Evolutionary conservation across 2,329 filamentous ascomycete genomes (phyloP).

Genomic region (Botrytis sinoallii): DNA sequence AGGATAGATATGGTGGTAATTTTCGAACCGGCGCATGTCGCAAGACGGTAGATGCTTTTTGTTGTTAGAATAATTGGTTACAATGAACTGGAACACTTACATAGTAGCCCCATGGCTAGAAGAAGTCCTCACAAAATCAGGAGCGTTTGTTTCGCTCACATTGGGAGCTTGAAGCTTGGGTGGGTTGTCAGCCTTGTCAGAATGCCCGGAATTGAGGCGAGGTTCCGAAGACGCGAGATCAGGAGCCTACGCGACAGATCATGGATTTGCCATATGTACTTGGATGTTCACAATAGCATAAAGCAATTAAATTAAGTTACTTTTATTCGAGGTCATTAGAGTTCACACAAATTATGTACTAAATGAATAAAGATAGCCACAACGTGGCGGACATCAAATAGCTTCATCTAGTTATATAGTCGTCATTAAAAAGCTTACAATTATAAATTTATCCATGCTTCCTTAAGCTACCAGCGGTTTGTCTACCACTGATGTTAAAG

Average conservation of each 20-base stretch:
- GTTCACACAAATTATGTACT: neutral
- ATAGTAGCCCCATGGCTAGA: conserved; percentile 31
- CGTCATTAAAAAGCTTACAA: conserved; percentile 17
- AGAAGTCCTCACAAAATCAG: neutral
- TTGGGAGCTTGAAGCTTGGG: conserved; percentile 1
- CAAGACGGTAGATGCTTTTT: conserved; percentile 57
- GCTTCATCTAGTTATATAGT: conserved; percentile 1
- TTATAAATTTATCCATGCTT: conserved; percentile 2
- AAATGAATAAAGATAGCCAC: neutral
- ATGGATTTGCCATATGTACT: neutral
- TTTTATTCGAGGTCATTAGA: neutral
- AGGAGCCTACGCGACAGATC: conserved; percentile 16
- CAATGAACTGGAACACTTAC: conserved; percentile 20
- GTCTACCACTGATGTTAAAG: neutral
- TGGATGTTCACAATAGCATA: neutral
- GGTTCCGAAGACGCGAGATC: conserved; percentile 15
- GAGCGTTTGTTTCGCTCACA: neutral
- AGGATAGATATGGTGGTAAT: conserved; percentile 82
- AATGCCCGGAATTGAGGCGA: conserved; percentile 4
- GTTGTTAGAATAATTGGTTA: conserved; percentile 23
- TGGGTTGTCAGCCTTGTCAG: conserved; percentile 15
- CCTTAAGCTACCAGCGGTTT: neutral
- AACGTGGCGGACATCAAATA: neutral
- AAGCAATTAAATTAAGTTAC: neutral
- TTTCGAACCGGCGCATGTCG: conserved; percentile 80